A percentile compares a stretch with the other conserved stretches of the same genome.
Conservation (phyloP, 768 basidiomycete genomes). For the Boletus subcaerulescens region DNA sequence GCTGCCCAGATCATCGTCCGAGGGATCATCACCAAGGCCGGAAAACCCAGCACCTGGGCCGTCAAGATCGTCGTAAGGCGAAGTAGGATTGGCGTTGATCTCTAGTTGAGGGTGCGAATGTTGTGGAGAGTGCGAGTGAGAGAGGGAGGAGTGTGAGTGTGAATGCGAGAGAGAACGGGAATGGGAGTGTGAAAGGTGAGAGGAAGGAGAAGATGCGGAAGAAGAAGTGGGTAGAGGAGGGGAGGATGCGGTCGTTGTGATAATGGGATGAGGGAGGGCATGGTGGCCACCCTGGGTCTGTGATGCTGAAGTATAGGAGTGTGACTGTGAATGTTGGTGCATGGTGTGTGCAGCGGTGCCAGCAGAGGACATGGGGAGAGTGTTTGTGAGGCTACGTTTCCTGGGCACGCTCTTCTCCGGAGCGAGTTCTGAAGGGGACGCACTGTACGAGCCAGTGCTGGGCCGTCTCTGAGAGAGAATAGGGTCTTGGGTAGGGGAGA, state of each 20-base stretch:
- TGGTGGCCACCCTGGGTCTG: constrained; percentile 7
- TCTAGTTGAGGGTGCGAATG: constrained; percentile 27
- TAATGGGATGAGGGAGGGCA: constrained; percentile 27
- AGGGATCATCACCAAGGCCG: constrained; percentile 22
- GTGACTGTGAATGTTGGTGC: constrained; percentile 28
- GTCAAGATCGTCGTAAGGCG: constrained; percentile 60
- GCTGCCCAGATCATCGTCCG: constrained; percentile 25
- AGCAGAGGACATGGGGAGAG: constrained; percentile 34
- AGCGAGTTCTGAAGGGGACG: constrained; percentile 45
- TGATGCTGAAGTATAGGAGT: constrained; percentile 19
- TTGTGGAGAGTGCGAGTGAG: constrained; percentile 19
- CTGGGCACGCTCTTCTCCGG: constrained; percentile 56
- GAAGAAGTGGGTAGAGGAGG: constrained; percentile 27
- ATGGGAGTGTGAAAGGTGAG: constrained; percentile 22
- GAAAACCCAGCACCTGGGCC: constrained; percentile 35
- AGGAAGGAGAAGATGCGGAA: constrained; percentile 23
- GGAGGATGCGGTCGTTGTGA: constrained; percentile 31
- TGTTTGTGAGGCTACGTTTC: constrained; percentile 61
- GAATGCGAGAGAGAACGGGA: constrained; percentile 17
- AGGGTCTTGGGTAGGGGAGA: constrained; percentile 28
- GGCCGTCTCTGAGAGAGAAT: constrained; percentile 34
- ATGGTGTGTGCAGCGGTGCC: constrained; percentile 9
- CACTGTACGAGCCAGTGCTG: constrained; percentile 36
- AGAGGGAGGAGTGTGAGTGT: constrained; percentile 22
- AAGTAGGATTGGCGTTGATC: constrained; percentile 22